Base-by-base conservation (phyloP, 805 yeast genomes). In the Ogataea trehaloabstinens region DNA sequence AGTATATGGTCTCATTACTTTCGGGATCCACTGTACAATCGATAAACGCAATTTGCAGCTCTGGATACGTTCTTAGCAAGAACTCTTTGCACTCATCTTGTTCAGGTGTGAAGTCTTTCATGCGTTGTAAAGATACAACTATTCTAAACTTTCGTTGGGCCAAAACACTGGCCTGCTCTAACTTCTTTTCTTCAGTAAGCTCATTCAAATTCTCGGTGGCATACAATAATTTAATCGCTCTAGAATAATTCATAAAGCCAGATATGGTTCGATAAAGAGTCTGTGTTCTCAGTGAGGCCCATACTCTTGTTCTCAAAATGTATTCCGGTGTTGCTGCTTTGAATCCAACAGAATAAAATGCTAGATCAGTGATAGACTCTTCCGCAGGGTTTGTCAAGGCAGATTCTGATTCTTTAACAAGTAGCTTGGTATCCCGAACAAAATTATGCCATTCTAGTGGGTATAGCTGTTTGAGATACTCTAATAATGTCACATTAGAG, bases 271-370 rank as follows among this genome's bases (percentile, higher is more conserved):
- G 69, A 53, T 81, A 88, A 34, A 87, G 66, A 0, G 95, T 87
- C 54, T 87, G 96, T 2, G 85, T 74, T 52, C 95, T 71, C 40
- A 84, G 64, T 0, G 95, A 85, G 0, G 95, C 85, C 96, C 96
- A 87, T 2, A 87, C 73, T 51, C 95, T 67, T 0, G 95, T 86
- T 56, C 93, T 67, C 42, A 82, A 55, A 5, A 78, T 72, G 51
- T 74, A 76, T 44, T 81, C 82, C 0, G 84, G 80, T 3, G 77
- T 70, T 0, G 87, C 74, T 22, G 76, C 68, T 46, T 78, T 81
- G 61, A 82, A 85, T 1, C 95, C 95, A 48, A 83, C 66, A 42
- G 80, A 75, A 46, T 79, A 76, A 48, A 69, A 82, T 0, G 93
- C 89, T 15, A 85, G 55, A 42, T 85, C 88, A 42, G 71, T 73